Conservation (phyloP, 2,329 filamentous ascomycete species). For the Aspergillus spinulosporus region DNA sequence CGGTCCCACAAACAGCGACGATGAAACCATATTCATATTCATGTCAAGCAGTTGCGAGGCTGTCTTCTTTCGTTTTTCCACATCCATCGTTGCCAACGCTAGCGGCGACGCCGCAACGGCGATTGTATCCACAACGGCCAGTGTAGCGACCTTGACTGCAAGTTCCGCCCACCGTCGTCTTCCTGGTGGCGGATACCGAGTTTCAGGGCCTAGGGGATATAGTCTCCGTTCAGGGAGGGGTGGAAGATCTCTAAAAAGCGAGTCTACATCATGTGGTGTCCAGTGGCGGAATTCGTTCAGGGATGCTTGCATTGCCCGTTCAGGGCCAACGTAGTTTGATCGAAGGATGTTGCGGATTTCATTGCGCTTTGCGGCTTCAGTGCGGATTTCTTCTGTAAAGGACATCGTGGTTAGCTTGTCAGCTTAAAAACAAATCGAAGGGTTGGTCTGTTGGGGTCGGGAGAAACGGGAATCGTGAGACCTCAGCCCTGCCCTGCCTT, state of each 20-base stretch:
- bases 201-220: background rate
- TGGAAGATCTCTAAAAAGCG: background rate
- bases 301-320: background rate
- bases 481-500: no score
- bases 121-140: background rate
- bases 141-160: background rate
- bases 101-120: background rate
- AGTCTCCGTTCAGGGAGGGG: background rate
- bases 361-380: background rate
- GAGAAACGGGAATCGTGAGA: no score
- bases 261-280: background rate
- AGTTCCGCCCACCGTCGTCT: background rate
- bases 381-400: no score
- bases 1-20: background rate
- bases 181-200: background rate
- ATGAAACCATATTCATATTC: background rate
- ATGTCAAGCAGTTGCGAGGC: background rate
- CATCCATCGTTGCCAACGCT: background rate
- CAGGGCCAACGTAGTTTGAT: background rate
- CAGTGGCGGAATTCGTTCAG: background rate
- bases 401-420: no score
- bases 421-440: no score
- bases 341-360: background rate
- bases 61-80: background rate
- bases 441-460: no score